Evolutionary conservation across 225 moss, liverwort and hornwort species (phyloP).

Genomic region (Anthoceros angustus): DNA sequence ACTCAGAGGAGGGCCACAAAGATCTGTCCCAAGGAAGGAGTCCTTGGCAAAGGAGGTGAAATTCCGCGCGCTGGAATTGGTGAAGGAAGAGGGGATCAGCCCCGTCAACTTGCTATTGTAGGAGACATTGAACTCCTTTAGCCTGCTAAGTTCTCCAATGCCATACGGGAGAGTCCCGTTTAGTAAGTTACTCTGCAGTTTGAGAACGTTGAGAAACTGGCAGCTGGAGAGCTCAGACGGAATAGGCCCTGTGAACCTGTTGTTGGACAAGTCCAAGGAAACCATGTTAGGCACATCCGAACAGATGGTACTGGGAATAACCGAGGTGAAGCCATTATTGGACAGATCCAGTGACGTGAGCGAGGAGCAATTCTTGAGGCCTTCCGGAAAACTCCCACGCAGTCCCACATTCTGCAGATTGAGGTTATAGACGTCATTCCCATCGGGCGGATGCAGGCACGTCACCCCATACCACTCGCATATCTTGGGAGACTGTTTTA

Average conservation of each 20-base stretch:
- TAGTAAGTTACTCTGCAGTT: slow-evolving; percentile 20
- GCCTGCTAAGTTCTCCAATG: slow-evolving; percentile 15
- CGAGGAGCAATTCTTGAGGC: slow-evolving; percentile 12
- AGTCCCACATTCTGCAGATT: slow-evolving; percentile 9
- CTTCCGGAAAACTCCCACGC: slow-evolving; percentile 19
- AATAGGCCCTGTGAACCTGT: slow-evolving; percentile 17
- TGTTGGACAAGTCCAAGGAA: slow-evolving; percentile 12
- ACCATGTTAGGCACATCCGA: slow-evolving; percentile 25
- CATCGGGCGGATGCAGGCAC: slow-evolving; percentile 10
- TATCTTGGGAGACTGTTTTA: not conserved
- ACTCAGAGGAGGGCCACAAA: slow-evolving; percentile 28
- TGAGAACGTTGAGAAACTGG: slow-evolving; percentile 20
- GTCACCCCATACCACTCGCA: slow-evolving; percentile 23
- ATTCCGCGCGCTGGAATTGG: not conserved
- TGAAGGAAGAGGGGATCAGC: slow-evolving; percentile 17
- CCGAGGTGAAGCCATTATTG: slow-evolving; percentile 24
- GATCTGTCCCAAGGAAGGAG: slow-evolving; percentile 19
- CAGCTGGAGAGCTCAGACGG: slow-evolving; percentile 15
- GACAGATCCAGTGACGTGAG: slow-evolving; percentile 18
- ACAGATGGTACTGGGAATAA: slow-evolving; percentile 18
- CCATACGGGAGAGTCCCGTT: slow-evolving; percentile 20
- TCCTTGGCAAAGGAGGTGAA: slow-evolving; percentile 11
- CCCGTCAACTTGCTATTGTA: slow-evolving; percentile 23
- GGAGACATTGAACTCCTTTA: slow-evolving; percentile 14
- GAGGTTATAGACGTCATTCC: slow-evolving; percentile 16